Percentiles rank a stretch among this genome's conserved stretches.
Conservation (phyloP, 1,284 basidiomycete genomes). For the Wolfiporia cocos region DNA sequence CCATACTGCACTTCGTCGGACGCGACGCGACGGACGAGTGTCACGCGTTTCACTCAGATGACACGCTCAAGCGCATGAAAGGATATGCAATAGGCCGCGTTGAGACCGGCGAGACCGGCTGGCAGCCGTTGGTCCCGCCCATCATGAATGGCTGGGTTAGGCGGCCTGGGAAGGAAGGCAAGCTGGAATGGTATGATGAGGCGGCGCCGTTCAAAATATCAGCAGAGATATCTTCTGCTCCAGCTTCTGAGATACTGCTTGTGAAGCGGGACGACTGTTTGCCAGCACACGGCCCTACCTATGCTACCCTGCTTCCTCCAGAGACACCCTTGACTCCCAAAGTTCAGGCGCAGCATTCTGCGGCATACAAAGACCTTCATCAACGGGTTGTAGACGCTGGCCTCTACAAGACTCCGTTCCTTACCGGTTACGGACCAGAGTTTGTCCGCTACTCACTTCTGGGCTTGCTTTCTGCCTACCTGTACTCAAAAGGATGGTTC, state of each 20-base stretch:
- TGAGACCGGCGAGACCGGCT: constrained; percentile 49
- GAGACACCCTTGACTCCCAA: constrained; percentile 50
- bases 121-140: constrained; percentile 86
- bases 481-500: constrained; percentile 64
- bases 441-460: constrained; percentile 72
- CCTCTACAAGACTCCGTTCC: constrained; percentile 78
- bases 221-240: constrained; percentile 27
- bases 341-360: constrained; percentile 66
- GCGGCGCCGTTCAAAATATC: constrained; percentile 40
- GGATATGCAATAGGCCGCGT: constrained; percentile 77
- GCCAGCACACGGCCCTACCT: constrained; percentile 36
- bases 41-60: constrained; percentile 81
- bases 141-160: constrained; percentile 81
- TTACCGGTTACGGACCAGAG: constrained; percentile 90
- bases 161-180: constrained; percentile 36
- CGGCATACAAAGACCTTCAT: constrained; percentile 81
- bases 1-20: constrained; percentile 94
- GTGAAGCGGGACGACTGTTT: constrained; percentile 34
- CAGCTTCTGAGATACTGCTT: constrained; percentile 59
- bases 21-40: constrained; percentile 95
- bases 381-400: constrained; percentile 72
- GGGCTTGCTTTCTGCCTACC: constrained; percentile 49
- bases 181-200: constrained; percentile 55
- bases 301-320: constrained; percentile 44
- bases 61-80: constrained; percentile 60